These are phyloP conservation scores for Populus euphratica DNA, from an alignment of 345 rosid species.

Conservation along the genomic window DNA sequence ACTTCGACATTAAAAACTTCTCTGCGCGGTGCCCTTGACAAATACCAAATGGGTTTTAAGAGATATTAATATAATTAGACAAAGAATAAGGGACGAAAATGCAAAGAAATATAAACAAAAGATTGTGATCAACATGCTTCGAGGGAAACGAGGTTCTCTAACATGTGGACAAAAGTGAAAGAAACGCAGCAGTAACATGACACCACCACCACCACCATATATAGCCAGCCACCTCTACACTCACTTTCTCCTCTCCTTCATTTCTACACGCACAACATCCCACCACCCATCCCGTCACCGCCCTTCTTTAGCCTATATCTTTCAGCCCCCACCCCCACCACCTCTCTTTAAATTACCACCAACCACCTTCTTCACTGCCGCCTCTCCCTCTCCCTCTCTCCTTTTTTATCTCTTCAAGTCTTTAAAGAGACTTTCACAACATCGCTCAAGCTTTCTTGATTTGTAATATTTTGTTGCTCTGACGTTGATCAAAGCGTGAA, in stretches of 20 bases:
- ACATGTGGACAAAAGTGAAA: conserved; percentile 5
- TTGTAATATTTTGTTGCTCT: neutral
- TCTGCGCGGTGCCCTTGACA: too few species aligned
- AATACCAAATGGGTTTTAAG: neutral
- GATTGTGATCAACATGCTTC: neutral
- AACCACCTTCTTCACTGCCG: neutral
- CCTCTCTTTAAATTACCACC: neutral
- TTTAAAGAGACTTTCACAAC: neutral
- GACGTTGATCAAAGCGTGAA: neutral
- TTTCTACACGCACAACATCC: too few species aligned
- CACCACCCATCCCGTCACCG: neutral
- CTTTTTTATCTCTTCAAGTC: neutral
- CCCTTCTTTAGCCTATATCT: neutral
- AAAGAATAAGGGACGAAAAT: neutral
- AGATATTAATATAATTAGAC: neutral
- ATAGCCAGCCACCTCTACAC: neutral
- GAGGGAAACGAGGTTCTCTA: conserved; percentile 7
- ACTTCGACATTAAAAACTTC: neutral
- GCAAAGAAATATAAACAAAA: neutral
- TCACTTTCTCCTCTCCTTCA: too few species aligned
- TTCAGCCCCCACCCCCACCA: neutral
- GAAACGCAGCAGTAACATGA: neutral
- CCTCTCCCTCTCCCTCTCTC: neutral
- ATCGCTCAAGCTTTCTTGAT: neutral
- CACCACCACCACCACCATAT: neutral